A percentile compares a stretch with the other conserved stretches of the same genome.
Conservation (phyloP, 371 early-diverging fungal genomes). For the Mucor velutinosus region DNA sequence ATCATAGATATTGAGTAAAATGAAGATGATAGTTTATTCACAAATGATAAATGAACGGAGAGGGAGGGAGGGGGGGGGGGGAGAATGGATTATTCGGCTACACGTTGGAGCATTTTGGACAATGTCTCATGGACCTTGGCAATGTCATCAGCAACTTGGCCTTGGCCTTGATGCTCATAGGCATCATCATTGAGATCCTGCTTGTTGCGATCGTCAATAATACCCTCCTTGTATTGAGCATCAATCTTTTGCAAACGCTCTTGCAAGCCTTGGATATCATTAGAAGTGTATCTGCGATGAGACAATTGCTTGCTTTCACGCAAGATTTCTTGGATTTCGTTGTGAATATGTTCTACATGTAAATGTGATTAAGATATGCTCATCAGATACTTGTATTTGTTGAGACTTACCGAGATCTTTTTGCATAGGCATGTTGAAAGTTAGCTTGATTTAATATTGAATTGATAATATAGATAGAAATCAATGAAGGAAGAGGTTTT, state of each 20-base stretch:
- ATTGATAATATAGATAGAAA: too few species aligned
- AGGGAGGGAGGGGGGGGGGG: too few species aligned
- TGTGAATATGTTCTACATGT: conserved; percentile 18
- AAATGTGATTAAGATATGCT: background rate
- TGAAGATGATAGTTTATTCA: background rate
- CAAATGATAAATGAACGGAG: background rate
- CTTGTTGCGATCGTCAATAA: conserved; percentile 21
- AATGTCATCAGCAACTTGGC: conserved; percentile 30
- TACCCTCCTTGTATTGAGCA: conserved; percentile 30
- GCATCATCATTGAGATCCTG: conserved; percentile 23
- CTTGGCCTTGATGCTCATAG: conserved; percentile 34
- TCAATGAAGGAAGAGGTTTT: too few species aligned
- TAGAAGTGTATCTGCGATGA: conserved; percentile 12
- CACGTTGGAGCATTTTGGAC: conserved; percentile 23
- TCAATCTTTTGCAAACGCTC: conserved; percentile 29
- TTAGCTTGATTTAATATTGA: too few species aligned
- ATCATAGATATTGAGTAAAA: background rate
- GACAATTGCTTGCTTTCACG: conserved; percentile 14
- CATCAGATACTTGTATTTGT: background rate
- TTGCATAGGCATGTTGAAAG: conserved; percentile 17
- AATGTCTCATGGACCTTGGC: conserved; percentile 28
- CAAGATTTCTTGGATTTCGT: conserved; percentile 16
- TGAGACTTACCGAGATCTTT: conserved; percentile 13
- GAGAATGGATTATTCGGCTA: conserved; percentile 4
- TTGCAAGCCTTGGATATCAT: conserved; percentile 22